Evolutionary conservation across 2,329 filamentous ascomycete genomes (phyloP), one percentile per base, ranked within the genome.

Genomic region (Dactylella cylindrospora): DNA sequence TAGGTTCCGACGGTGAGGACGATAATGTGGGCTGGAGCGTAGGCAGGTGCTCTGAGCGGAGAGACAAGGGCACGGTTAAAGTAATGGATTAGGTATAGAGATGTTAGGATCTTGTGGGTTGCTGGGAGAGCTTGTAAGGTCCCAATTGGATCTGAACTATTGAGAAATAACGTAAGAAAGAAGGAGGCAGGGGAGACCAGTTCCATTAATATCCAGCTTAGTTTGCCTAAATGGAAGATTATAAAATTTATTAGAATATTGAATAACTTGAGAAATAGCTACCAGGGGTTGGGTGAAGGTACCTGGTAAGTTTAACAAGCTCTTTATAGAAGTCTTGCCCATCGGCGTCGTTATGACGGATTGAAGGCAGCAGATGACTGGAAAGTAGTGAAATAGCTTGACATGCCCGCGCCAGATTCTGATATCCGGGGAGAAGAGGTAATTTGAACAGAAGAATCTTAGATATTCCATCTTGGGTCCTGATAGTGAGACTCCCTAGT

Each of bases 121-220:
- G 46, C 38, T 1, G 66, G 64, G 2, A 68, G 51, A 13, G 38
- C 23, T 1, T 12, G 4, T 1, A 64, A 15, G 2, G 59, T 45
- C 8, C 19, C 10, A 6, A 57, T 5, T 2, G 57, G 38, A 5
- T 33, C 20, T 3, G 65, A 41, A 3, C 55, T 50, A 51, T 67
- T 68, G 29, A 50, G 65, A 54, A 50, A 64, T 32, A 66, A 46
- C 8, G 65, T 68, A 29, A 66, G 53, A 26, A 68, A 49, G 61
- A 70, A 65, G 25, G 59, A 64, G 7, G 60, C 3, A 0, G 68
- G 68, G 8, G 68, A 70, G 28, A 65, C 51, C 6, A 80, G 76
- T 73, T 98, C 93, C 89, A 96, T 96, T 2, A 84, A 80, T 52
- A 86, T 79, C 93, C 93, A 98, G 55, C 83, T 90, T 65, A 88